Base-by-base conservation (phyloP, 192 early-diverging fungal species). In the Coemansia sp. region DNA sequence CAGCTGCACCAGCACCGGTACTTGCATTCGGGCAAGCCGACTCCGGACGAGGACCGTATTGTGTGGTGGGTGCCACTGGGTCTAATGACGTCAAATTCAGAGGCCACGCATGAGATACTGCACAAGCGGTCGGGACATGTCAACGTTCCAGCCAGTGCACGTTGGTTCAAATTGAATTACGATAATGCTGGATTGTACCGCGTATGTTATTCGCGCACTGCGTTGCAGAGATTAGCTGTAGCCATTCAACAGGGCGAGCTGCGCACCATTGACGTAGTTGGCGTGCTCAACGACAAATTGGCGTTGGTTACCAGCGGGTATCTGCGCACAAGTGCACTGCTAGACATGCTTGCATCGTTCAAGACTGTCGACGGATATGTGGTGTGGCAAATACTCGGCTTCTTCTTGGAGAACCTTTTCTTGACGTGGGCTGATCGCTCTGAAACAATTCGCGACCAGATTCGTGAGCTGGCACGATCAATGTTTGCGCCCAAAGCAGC, bases 81-180 rank as follows among this genome's bases (percentile, higher is more conserved):
- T 13, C 62, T 82, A 23, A 20, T 57, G 2, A 65, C 69, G 8
- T 65, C 60, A 1, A 39, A 35, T 19, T n/a, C 27, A 29, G 16
- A 16, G 37, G 14, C 32, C 26, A 35, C 13, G 19, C 24, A 4
- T 26, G 49, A 12, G 39, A 45, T 74, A 3, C 77, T 85, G 54
- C 66, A 83, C 37, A 63, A 78, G 19, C 73, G 81, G 41, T 49
- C 71, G 16, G 75, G 55, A 27, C 41, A 63, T 0, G 75, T 75
- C 20, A 56, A 54, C 14, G 65, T 71, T 11, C 62, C 77, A 2
- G 52, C 85, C 16, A 69, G 69, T 24, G 74, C 63, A 29, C 57
- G 81, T 3, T 89, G 88, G 70, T 92, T 85, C 80, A 96, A 96
- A 82, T 83, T 98, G 60, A 98, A 98, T 84, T 73, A 81, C 41